Evolutionary conservation across 257 asterid species (phyloP).

Genomic region (Capsicum chinense): DNA sequence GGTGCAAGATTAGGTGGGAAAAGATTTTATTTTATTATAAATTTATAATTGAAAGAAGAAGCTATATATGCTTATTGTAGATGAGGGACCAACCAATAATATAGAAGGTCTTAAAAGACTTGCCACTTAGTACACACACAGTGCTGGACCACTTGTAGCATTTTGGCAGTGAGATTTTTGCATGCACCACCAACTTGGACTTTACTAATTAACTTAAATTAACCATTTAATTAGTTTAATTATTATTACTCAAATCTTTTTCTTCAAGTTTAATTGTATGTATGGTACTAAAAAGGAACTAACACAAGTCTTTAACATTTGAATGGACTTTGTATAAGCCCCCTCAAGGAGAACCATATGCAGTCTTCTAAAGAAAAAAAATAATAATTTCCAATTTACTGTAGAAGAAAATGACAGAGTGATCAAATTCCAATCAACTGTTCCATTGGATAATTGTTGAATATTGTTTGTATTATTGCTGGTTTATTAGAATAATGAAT

Average conservation of each 20-base stretch:
- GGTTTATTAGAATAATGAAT: no score
- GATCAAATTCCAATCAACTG: neutral
- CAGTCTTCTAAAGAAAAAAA: no score
- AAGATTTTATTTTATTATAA: no score
- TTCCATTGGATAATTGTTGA: constrained; percentile 1
- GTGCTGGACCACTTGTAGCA: constrained; percentile 65
- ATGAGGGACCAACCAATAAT: constrained; percentile 65
- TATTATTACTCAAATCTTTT: no score
- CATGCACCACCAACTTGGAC: constrained; percentile 33
- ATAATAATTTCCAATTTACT: no score
- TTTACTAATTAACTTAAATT: neutral
- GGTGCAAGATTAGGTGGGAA: constrained; percentile 44
- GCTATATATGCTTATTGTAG: constrained; percentile 34
- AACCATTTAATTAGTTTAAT: neutral
- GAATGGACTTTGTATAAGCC: no score
- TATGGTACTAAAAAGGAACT: no score
- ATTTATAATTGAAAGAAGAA: no score
- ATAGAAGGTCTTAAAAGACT: constrained; percentile 58
- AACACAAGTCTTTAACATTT: no score
- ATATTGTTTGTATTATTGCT: no score
- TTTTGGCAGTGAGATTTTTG: constrained; percentile 53
- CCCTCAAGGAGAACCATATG: no score
- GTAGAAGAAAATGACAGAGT: neutral
- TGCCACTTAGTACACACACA: constrained; percentile 54
- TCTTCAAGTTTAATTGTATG: no score